phyloP scores from a whole-genome alignment of 352 stramenopile genomes.

The Phytophthora macrochlamydospora region DNA sequence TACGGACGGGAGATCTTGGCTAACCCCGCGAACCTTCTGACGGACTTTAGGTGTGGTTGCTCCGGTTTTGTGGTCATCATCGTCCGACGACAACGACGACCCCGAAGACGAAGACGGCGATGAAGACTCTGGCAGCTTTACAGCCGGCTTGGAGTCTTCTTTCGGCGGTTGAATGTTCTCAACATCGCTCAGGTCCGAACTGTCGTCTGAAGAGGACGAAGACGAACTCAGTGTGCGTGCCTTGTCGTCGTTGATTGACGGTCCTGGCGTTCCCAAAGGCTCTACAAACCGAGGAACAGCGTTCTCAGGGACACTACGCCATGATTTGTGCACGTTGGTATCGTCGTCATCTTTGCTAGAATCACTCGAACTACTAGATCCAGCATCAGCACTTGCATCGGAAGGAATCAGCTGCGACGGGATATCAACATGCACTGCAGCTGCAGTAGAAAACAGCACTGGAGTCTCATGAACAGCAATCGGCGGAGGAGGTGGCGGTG shows the following conservation, averaged over 20 bases:
- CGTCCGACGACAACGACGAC: slow-evolving; percentile 22
- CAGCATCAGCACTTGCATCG: slow-evolving; percentile 55
- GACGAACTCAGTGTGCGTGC: slow-evolving; percentile 2
- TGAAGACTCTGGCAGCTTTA: slow-evolving; percentile 32
- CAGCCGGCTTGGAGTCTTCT: slow-evolving; percentile 19
- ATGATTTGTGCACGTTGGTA: not conserved
- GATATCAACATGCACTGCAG: slow-evolving; percentile 22
- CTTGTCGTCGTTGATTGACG: not conserved
- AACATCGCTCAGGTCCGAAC: slow-evolving; percentile 29
- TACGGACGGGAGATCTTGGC: slow-evolving; percentile 13
- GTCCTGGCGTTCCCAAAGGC: slow-evolving; percentile 9
- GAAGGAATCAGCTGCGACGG: slow-evolving; percentile 37
- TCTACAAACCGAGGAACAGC: slow-evolving; percentile 19
- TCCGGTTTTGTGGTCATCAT: slow-evolving; percentile 23
- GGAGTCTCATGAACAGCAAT: slow-evolving; percentile 21
- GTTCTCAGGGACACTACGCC: slow-evolving; percentile 3
- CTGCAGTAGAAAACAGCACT: slow-evolving; percentile 11
- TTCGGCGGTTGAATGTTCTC: slow-evolving; percentile 21
- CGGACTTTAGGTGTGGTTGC: slow-evolving; percentile 31
- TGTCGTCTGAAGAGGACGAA: slow-evolving; percentile 36
- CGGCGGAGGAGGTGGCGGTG: slow-evolving; percentile 50
- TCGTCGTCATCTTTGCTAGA: slow-evolving; percentile 39
- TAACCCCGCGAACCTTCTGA: slow-evolving; percentile 31
- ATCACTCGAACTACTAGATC: slow-evolving; percentile 54
- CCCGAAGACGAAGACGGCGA: slow-evolving; percentile 39